Base-by-base conservation (phyloP, 495 filamentous ascomycete genomes). In the Hypoxylon trugodes region DNA sequence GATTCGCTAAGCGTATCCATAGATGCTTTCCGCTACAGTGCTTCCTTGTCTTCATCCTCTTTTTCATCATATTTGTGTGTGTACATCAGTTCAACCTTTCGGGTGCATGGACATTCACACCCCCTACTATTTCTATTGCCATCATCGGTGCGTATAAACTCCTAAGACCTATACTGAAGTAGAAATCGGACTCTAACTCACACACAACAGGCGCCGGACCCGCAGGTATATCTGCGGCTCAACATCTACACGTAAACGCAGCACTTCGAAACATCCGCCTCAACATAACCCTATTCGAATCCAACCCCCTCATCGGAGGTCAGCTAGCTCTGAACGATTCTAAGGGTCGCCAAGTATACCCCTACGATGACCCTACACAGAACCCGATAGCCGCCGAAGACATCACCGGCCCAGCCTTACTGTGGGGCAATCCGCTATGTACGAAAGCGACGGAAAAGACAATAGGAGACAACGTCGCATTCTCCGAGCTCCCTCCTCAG, bases 211-310 rank as follows among this genome's bases (percentile, higher is more conserved):
- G 69, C 15, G 67, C 67, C 12, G 69, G 69, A 9, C 66, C 69
- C 15, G 69, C 69, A 0, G 69, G 69, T 13, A 72, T 72, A 55
- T 69, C 57, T 45, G 69, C 63, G 8, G 63, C 64, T 5, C 67
- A 61, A 35, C 52, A 72, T 16, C 42, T 72, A 8, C 58, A 35
- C 13, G 33, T 13, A 26, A 52, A 46, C 3, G 28, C 55, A 2
- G 12, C 18, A 32, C 15, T 8, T 13, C 38, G 37, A 33, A n/a
- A 42, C 18, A 33, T 67, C 12, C 22, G 35, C 13, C 38, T 72
- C 16, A 61, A 70, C 30, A 61, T 72, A 18, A 70, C 69, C 2
- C 33, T 72, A 2, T 70, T 60, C 46, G 69, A 72, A 13, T 67
- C 69, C 1, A 35, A 35, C n/a, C 69, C 67, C 3, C 21, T 68